Conservation (phyloP, 2,329 filamentous ascomycete species). For the Sporothrix variecibatus region DNA sequence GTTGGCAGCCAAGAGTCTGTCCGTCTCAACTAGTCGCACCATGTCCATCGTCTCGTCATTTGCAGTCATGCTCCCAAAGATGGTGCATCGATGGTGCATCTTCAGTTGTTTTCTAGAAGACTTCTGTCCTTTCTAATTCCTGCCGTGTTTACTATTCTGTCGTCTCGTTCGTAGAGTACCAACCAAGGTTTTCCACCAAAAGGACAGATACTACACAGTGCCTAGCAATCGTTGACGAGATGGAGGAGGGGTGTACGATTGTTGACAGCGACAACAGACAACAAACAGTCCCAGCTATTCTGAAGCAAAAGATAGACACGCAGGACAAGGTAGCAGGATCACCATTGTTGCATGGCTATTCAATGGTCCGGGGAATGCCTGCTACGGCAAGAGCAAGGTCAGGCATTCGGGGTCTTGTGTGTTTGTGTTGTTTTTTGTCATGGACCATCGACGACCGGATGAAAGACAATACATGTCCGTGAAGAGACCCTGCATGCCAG, state of each 20-base stretch:
- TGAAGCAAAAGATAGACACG: neutral
- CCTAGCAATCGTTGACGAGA: neutral
- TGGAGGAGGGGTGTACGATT: neutral
- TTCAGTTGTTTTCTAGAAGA: neutral
- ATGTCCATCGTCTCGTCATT: neutral
- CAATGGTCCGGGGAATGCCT: neutral
- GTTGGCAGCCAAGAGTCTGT: neutral
- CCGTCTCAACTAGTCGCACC: conserved; percentile 9
- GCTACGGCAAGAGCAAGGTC: neutral
- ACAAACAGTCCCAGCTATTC: neutral
- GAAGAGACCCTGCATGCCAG: neutral
- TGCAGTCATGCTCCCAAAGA: neutral
- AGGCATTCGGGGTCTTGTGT: neutral
- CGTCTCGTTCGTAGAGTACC: neutral
- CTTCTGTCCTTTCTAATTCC: neutral
- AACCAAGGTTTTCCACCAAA: neutral
- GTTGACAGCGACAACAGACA: neutral
- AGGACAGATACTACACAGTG: neutral
- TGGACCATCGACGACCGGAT: neutral
- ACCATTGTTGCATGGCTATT: neutral
- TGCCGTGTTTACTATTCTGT: neutral
- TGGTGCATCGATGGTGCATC: neutral
- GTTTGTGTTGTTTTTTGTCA: neutral
- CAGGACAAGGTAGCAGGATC: neutral
- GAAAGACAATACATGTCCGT: neutral